Evolutionary conservation across 257 asterid species (phyloP), one percentile per base, ranked within the genome.

Genomic region (Schizonepeta tenuifolia): DNA sequence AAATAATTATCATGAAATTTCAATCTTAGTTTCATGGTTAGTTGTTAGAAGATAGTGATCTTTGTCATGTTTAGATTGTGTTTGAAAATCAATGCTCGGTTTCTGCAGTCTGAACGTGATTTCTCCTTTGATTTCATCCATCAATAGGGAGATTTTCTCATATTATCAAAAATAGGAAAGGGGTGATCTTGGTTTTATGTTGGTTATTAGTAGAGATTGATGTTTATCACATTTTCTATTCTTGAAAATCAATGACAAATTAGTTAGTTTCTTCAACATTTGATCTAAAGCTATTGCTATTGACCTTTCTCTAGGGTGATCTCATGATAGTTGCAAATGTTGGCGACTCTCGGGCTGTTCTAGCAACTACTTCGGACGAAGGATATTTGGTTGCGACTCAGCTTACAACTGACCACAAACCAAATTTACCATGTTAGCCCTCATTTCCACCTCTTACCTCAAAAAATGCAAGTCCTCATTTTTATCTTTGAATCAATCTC

Each of bases 271-370:
- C 24, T 71, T 22, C 69, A 40, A 33, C 6, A 60, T 60, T 21
- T 7, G 31, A 58, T 31, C 26, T 47, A 6, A 41, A 15, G 38
- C 22, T 3, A 24, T 54, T 73, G 33, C 22, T 51, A 60, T 44
- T 14, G 43, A 17, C 17, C 43, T 18, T 55, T 73, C 69, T 73
- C 18, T 79, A 91, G 96, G 97, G 90, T 44, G 84, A 89, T 81
- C 54, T 82, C 1, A 50, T 91, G 73, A 78, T 80, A 13, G 77
- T 89, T 10, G 96, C 93, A 31, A 89, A 89, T 13, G 82, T 89
- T 44, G 97, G 97, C 51, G 97, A 91, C 69, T 91, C 95, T 2
- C 76, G 97, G 63, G 93, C 95, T 15, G 95, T 91, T 24, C 75
- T 91, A 56, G 97, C 90, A 58, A 86, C 92, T 3, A 71, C 71